Evolutionary conservation across 352 stramenopile genomes (phyloP).

Genomic region (Phytopythium montanum): DNA sequence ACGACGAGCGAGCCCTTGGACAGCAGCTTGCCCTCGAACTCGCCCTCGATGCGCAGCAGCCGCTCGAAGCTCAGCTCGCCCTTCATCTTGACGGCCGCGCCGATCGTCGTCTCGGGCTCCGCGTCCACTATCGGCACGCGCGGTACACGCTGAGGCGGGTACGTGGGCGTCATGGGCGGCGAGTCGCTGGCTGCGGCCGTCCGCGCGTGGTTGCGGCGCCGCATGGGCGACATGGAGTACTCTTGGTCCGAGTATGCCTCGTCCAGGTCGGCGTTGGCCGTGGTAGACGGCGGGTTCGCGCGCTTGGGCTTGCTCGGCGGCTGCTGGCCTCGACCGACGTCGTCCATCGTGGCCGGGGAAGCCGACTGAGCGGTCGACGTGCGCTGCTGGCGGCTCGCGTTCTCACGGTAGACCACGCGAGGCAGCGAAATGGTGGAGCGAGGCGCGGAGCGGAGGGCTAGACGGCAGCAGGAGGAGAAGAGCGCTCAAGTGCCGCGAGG

Average conservation of each 20-base stretch:
- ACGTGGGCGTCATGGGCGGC: constrained; percentile 60
- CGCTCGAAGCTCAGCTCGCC: constrained; percentile 89
- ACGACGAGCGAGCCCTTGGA: constrained; percentile 89
- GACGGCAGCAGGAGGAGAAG: not conserved
- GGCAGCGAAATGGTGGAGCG: constrained; percentile 33
- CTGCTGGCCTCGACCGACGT: constrained; percentile 40
- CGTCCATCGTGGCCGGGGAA: constrained; percentile 42
- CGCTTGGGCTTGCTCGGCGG: constrained; percentile 74
- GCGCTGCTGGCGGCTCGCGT: constrained; percentile 13
- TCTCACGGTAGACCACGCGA: constrained; percentile 15
- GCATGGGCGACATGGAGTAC: constrained; percentile 54
- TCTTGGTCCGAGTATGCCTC: constrained; percentile 64
- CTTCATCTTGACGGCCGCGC: constrained; percentile 84
- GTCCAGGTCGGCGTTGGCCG: constrained; percentile 30
- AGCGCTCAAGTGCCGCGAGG: not conserved
- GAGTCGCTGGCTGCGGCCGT: constrained; percentile 33
- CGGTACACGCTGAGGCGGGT: constrained; percentile 31
- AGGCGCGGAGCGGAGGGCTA: not conserved
- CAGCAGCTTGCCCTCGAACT: constrained; percentile 87
- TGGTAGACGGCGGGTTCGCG: constrained; percentile 34
- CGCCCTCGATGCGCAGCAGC: constrained; percentile 85
- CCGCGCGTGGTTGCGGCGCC: constrained; percentile 41
- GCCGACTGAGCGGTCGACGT: constrained; percentile 11
- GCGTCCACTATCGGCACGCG: constrained; percentile 75
- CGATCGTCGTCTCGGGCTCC: constrained; percentile 81